A percentile compares a stretch with the other conserved stretches of the same genome.
Evolutionary conservation across 768 basidiomycete genomes (phyloP).

Genomic region (Galerina sulciceps): DNA sequence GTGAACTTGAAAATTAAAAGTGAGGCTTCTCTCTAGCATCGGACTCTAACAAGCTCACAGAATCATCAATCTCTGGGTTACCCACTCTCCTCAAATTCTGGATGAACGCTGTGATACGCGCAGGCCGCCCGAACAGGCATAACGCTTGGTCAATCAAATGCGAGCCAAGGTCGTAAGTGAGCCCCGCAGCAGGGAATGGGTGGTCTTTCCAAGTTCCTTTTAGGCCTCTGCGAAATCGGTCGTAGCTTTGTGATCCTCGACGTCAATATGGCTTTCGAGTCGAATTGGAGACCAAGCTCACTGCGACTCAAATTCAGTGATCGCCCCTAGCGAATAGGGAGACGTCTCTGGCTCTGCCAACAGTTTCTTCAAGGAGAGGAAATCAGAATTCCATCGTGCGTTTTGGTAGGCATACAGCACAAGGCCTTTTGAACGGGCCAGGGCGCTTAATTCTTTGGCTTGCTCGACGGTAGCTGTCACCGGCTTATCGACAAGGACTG

Average conservation of each 20-base stretch:
- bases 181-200: slow-evolving; percentile 61
- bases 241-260: slow-evolving; percentile 51
- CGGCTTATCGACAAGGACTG: slow-evolving; percentile 84
- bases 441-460: slow-evolving; percentile 59
- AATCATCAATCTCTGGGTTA: slow-evolving; percentile 67
- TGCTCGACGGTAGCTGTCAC: slow-evolving; percentile 63
- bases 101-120: slow-evolving; percentile 67
- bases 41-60: slow-evolving; percentile 33
- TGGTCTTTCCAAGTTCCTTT: slow-evolving; percentile 85
- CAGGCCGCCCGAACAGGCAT: slow-evolving; percentile 75
- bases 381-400: slow-evolving; percentile 81
- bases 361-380: slow-evolving; percentile 64
- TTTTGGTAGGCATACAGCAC: slow-evolving; percentile 78
- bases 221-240: slow-evolving; percentile 68
- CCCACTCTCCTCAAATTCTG: slow-evolving; percentile 74
- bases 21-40: not conserved
- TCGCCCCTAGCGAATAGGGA: slow-evolving; percentile 58
- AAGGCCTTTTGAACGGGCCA: slow-evolving; percentile 63
- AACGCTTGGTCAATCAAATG: slow-evolving; percentile 84
- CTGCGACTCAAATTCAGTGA: slow-evolving; percentile 80
- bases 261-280: too few relatives aligned
- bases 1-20: slow-evolving; percentile 46
- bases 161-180: slow-evolving; percentile 78
- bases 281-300: slow-evolving; percentile 30
- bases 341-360: slow-evolving; percentile 56